Evolutionary conservation across 2,329 filamentous ascomycete genomes (phyloP), one percentile per base, ranked within the genome.

Genomic region (Hypocreales sp.): DNA sequence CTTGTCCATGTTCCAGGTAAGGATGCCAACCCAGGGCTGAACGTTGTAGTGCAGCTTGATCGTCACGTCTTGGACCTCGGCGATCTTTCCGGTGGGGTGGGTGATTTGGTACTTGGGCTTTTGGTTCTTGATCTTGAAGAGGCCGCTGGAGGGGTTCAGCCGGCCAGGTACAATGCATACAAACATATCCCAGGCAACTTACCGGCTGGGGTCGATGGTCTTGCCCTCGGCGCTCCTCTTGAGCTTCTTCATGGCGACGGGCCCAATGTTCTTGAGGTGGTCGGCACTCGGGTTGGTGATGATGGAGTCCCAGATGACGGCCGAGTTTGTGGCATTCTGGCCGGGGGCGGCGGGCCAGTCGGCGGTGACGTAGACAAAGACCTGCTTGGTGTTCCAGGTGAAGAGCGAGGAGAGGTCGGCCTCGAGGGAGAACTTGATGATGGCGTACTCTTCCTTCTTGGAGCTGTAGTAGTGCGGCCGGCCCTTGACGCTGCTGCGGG

Each of bases 311-410:
- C 87, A 95, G 57, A 98, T 87, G 36, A 94, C 78, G 41, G 81
- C 80, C 55, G 84, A 68, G 55, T 78, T 78, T 35, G 57, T 59
- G 31, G 42, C 48, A 39, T 56, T 57, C 31, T 40, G 38, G 27
- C 36, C 39, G 26, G 45, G 45, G 26, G 47, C 32, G 23, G 45
- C 41, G 15, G 64, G 60, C 72, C 72, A 78, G 42, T 74, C 76
- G 29, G 87, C 87, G 30, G 83, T 87, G 32, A 98, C 75, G 60
- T 93, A 98, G 51, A 94, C 75, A 58, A 95, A 98, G 45, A 98
- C 61, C 58, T 95, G 82, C 56, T 98, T 98, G 13, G 92, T 98
- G 65, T 98, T 98, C 90, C 87, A 98, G 47, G 81, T 92, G 68
- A 95, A 95, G 42, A 98, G 80, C 23, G 78, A 78, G 34, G 74